Conservation (phyloP, 2,329 filamentous ascomycete species). For the Colletotrichum abscissum region DNA sequence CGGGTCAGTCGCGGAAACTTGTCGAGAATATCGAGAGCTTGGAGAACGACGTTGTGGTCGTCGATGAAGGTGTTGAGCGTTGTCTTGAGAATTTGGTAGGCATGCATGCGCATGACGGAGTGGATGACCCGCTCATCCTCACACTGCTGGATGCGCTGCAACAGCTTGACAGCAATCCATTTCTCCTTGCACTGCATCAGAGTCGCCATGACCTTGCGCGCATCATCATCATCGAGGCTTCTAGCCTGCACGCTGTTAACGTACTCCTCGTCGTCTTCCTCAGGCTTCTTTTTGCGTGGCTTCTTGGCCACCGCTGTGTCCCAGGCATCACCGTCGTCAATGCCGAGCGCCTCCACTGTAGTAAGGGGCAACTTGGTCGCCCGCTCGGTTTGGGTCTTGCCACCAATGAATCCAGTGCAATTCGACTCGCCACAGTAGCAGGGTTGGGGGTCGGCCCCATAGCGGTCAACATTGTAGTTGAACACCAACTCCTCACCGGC, state of each 20-base stretch:
- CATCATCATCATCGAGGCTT: slow-evolving; percentile 82
- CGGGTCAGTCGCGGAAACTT: slow-evolving; percentile 89
- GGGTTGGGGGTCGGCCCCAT: slow-evolving; percentile 94
- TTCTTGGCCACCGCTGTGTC: slow-evolving; percentile 91
- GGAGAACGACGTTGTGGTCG: slow-evolving; percentile 90
- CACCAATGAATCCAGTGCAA: slow-evolving; percentile 95
- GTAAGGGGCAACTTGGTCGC: slow-evolving; percentile 90
- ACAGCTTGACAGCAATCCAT: slow-evolving; percentile 97
- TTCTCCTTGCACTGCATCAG: slow-evolving; percentile 99
- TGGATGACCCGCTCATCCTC: slow-evolving; percentile 89
- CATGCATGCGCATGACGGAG: slow-evolving; percentile 94
- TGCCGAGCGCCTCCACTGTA: slow-evolving; percentile 94
- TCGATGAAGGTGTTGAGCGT: slow-evolving; percentile 86
- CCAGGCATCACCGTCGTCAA: slow-evolving; percentile 93
- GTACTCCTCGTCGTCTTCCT: slow-evolving; percentile 95
- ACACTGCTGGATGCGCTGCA: slow-evolving; percentile 87
- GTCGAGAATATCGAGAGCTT: slow-evolving; percentile 90
- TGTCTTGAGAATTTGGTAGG: slow-evolving; percentile 93
- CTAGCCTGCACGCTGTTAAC: slow-evolving; percentile 88
- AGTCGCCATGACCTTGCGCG: slow-evolving; percentile 94
- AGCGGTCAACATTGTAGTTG: slow-evolving; percentile 99
- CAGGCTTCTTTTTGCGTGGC: slow-evolving; percentile 89
- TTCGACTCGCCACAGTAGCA: slow-evolving; percentile 97
- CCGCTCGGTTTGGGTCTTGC: slow-evolving; percentile 96
- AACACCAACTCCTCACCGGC: slow-evolving; percentile 96